phyloP scores from a whole-genome alignment of 306 rosid species.

The Vigna reflexopilosa region DNA sequence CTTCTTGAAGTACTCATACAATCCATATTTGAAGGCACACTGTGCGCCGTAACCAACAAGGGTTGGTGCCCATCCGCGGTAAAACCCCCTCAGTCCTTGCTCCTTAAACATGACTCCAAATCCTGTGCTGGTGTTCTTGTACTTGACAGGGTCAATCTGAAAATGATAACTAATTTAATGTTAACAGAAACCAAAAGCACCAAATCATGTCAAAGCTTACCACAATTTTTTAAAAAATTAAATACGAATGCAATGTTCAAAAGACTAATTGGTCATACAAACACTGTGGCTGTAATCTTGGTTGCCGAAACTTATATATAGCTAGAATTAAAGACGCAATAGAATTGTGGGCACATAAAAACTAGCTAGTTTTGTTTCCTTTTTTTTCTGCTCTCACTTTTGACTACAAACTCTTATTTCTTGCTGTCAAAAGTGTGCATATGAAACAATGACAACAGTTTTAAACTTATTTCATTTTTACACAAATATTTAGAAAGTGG shows the following conservation, averaged over 20 bases:
- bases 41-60: slow-evolving; percentile 90
- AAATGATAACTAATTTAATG: slow-evolving; percentile 2
- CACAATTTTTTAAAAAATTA: neutral
- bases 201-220: neutral
- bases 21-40: slow-evolving; percentile 95
- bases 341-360: neutral
- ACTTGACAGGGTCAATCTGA: slow-evolving; percentile 85
- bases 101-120: slow-evolving; percentile 82
- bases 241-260: neutral
- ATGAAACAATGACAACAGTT: neutral
- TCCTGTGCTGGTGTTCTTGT: slow-evolving; percentile 78
- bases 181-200: slow-evolving; percentile 1
- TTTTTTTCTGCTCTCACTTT: neutral
- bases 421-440: neutral
- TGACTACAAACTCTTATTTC: neutral
- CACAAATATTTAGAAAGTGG: neutral
- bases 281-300: neutral
- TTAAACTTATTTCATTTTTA: neutral
- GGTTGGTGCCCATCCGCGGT: slow-evolving; percentile 95
- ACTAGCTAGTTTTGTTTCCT: neutral
- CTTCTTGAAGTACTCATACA: slow-evolving; percentile 90
- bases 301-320: neutral
- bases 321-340: neutral
- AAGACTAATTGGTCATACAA: neutral
- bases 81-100: slow-evolving; percentile 82